Percentiles rank a stretch among this genome's conserved stretches.
Evolutionary conservation across 331 rosid species (phyloP).

Genomic region (Malus hybrid): DNA sequence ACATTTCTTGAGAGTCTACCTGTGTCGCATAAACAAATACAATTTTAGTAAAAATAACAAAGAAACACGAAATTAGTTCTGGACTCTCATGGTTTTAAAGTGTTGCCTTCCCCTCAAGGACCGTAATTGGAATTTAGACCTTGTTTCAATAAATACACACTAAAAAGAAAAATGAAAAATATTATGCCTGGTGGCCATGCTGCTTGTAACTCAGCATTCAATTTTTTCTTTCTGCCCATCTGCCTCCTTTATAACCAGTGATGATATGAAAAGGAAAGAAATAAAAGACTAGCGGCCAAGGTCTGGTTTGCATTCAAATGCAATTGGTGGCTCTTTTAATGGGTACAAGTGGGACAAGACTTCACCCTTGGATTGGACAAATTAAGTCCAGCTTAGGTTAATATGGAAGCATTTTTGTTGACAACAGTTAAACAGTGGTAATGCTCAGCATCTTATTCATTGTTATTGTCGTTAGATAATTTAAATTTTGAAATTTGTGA

Average conservation of each 20-base stretch:
- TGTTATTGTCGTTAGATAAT: too few species aligned
- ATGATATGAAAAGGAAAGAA: not conserved
- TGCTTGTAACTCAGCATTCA: not conserved
- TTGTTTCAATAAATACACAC: not conserved
- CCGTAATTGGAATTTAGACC: not conserved
- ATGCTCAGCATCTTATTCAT: too few species aligned
- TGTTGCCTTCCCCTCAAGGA: too few species aligned
- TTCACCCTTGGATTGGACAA: not conserved
- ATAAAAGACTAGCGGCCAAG: not conserved
- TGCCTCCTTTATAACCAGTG: not conserved
- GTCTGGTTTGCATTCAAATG: not conserved
- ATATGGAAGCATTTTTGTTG: too few species aligned
- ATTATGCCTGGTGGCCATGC: not conserved
- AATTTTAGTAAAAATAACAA: not conserved
- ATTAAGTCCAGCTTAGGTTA: not conserved
- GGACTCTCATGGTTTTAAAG: too few species aligned
- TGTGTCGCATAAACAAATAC: slow-evolving; percentile 21
- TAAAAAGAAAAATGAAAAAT: not conserved
- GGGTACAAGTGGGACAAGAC: not conserved
- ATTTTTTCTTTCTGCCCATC: not conserved
- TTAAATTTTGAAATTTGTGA: too few species aligned
- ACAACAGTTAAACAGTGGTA: rapidly evolving
- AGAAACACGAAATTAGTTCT: too few species aligned
- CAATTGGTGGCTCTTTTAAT: not conserved
- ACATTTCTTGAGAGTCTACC: slow-evolving; percentile 88